phyloP scores from a whole-genome alignment of 1,139 yeast genomes.

The Candida sp. region DNA sequence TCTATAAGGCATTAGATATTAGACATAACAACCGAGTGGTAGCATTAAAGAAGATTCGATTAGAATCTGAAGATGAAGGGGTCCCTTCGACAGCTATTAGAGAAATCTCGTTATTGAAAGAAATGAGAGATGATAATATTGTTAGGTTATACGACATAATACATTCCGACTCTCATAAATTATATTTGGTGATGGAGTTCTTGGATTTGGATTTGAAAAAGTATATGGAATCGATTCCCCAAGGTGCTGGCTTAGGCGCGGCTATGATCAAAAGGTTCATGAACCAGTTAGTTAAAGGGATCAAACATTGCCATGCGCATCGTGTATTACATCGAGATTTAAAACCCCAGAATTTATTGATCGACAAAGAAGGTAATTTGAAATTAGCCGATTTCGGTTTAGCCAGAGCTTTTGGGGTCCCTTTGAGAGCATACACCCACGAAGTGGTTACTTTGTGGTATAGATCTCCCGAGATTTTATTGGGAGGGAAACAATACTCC shows the following conservation, averaged over 20 bases:
- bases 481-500: slow-evolving; percentile 96
- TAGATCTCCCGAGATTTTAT: slow-evolving; percentile 91
- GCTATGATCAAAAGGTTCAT: slow-evolving; percentile 90
- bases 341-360: slow-evolving; percentile 93
- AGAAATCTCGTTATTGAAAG: slow-evolving; percentile 91
- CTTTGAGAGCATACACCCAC: slow-evolving; percentile 93
- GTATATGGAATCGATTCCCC: slow-evolving; percentile 95
- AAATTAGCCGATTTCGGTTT: slow-evolving; percentile 97
- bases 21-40: slow-evolving; percentile 88
- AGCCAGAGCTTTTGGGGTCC: slow-evolving; percentile 97
- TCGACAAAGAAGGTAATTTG: slow-evolving; percentile 92
- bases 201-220: slow-evolving; percentile 92
- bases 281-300: slow-evolving; percentile 91
- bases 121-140: slow-evolving; percentile 88
- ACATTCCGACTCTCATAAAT: slow-evolving; percentile 91
- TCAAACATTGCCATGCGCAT: slow-evolving; percentile 93
- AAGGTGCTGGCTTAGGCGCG: slow-evolving; percentile 85
- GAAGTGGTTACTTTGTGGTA: slow-evolving; percentile 99
- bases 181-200: slow-evolving; percentile 90
- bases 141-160: slow-evolving; percentile 91
- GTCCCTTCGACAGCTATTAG: slow-evolving; percentile 98
- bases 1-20: slow-evolving; percentile 90
- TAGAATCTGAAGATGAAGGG: slow-evolving; percentile 98
- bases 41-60: slow-evolving; percentile 89
- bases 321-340: slow-evolving; percentile 93